Evolutionary conservation across 2,329 filamentous ascomycete genomes (phyloP).

Genomic region (Ascochyta pisi): DNA sequence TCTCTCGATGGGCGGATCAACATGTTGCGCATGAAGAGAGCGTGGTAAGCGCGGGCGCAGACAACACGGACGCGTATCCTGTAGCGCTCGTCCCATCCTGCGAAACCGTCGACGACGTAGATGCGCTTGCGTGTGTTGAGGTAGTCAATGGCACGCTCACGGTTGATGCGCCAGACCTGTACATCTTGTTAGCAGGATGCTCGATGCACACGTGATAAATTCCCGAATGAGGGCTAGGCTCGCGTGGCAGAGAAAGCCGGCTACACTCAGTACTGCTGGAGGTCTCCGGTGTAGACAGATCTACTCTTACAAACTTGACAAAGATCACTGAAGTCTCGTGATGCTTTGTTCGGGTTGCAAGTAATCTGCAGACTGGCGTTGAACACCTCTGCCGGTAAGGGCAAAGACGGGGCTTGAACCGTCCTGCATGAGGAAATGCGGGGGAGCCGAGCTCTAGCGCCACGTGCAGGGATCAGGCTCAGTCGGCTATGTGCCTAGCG

Average conservation of each 20-base stretch:
- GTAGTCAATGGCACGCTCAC: constrained; percentile 98
- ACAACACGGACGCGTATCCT: constrained; percentile 96
- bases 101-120: constrained; percentile 97
- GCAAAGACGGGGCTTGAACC: neutral
- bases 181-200: constrained; percentile 35
- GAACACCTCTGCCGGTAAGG: too few relatives aligned
- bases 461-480: constrained; percentile 37
- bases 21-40: constrained; percentile 99
- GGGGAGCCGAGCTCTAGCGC: constrained; percentile 42
- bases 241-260: neutral
- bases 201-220: constrained; percentile 26
- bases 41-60: constrained; percentile 98
- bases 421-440: constrained; percentile 41
- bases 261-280: too few relatives aligned
- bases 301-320: too few relatives aligned
- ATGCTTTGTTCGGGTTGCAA: too few relatives aligned
- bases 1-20: constrained; percentile 90
- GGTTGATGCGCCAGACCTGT: constrained; percentile 99
- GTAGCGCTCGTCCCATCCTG: constrained; percentile 98
- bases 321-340: too few relatives aligned
- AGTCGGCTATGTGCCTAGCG: constrained; percentile 42
- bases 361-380: too few relatives aligned
- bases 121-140: constrained; percentile 98
- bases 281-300: too few relatives aligned
- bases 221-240: constrained; percentile 12